Percentiles rank a stretch among this genome's conserved stretches.
Conservation (phyloP, 1,284 basidiomycete species). For the Rhodotorula sp. region DNA sequence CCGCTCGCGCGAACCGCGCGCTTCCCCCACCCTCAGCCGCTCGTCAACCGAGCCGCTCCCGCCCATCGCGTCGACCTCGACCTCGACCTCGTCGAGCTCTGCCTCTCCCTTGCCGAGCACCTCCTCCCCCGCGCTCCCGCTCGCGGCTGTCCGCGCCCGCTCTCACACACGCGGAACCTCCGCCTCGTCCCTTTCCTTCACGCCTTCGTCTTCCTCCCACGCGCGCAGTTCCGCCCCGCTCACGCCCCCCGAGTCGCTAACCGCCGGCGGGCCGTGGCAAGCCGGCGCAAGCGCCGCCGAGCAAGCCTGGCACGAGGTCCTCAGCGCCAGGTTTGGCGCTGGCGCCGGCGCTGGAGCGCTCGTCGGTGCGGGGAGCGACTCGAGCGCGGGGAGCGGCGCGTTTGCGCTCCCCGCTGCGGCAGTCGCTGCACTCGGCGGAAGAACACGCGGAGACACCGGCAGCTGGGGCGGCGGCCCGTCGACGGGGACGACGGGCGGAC, state of each 20-base stretch:
- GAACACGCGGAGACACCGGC: background rate
- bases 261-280: slow-evolving; percentile 10
- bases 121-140: background rate
- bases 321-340: slow-evolving; percentile 8
- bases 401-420: background rate
- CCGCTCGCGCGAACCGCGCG: background rate
- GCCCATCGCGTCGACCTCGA: background rate
- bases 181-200: background rate
- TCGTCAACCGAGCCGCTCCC: background rate
- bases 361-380: background rate
- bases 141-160: slow-evolving; percentile 1
- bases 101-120: background rate
- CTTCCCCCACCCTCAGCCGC: background rate
- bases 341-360: background rate
- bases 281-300: slow-evolving; percentile 18
- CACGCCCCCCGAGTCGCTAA: slow-evolving; percentile 32
- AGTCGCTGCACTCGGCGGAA: background rate
- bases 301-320: slow-evolving; percentile 31
- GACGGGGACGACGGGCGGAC: slow-evolving; percentile 1
- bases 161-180: slow-evolving; percentile 11
- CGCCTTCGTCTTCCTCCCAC: background rate
- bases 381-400: background rate
- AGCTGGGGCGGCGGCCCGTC: background rate
- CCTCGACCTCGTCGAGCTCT: background rate
- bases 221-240: slow-evolving; percentile 1